phyloP scores from a whole-genome alignment of 2,329 filamentous ascomycete species.

The Xylaria sp. region DNA sequence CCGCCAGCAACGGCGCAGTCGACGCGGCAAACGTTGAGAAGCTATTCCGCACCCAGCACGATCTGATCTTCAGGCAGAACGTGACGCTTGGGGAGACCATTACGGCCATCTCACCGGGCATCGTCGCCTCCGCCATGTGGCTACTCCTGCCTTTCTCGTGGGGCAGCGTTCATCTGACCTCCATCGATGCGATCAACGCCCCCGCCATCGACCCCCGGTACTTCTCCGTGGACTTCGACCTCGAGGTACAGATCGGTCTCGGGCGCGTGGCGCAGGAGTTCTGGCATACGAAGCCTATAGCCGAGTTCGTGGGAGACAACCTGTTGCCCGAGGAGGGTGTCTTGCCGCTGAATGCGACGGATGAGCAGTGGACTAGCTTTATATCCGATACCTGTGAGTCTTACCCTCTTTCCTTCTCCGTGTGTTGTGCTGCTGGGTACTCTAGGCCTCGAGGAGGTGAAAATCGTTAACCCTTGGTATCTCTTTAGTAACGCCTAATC shows the following conservation, averaged over 20 bases:
- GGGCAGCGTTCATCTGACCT: conserved; percentile 48
- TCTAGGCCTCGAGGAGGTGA: too few relatives aligned
- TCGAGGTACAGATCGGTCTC: conserved; percentile 37
- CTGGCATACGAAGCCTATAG: conserved; percentile 41
- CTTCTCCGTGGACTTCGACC: conserved; percentile 45
- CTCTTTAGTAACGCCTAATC: conserved; percentile 41
- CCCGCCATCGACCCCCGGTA: conserved; percentile 48
- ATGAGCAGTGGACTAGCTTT: conserved; percentile 38
- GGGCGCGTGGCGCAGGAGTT: conserved; percentile 41
- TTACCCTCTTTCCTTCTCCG: background rate
- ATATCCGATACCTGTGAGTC: conserved; percentile 26
- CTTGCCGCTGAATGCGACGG: conserved; percentile 40
- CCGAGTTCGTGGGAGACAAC: conserved; percentile 26
- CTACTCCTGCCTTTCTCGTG: conserved; percentile 47
- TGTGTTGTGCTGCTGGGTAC: background rate
- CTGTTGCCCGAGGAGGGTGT: conserved; percentile 32
- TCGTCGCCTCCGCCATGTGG: conserved; percentile 48
- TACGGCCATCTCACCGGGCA: conserved; percentile 40
- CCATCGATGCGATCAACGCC: conserved; percentile 43
- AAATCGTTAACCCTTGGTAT: background rate
- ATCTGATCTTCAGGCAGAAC: conserved; percentile 52
- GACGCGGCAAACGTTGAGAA: conserved; percentile 44
- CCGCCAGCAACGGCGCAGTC: conserved; percentile 37
- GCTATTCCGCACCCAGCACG: conserved; percentile 52
- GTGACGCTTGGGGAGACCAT: conserved; percentile 56